Evolutionary conservation across 495 filamentous ascomycete genomes (phyloP), one percentile per base, ranked within the genome.

Genomic region (Bacidia rubella): DNA sequence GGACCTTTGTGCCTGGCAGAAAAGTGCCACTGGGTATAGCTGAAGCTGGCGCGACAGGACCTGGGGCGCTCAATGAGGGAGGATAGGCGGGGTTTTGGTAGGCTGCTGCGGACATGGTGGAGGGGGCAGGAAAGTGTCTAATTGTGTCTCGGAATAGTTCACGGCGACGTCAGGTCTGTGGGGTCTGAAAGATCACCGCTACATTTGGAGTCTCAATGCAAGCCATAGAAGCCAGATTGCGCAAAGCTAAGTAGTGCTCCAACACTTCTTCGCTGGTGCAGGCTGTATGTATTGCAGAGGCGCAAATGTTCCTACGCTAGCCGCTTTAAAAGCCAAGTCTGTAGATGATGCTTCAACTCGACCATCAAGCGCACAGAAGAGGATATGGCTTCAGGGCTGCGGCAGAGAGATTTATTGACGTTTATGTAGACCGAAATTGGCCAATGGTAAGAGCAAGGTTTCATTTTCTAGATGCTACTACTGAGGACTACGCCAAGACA

Each of bases 1-100:
- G 89, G 62, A 98, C 89, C 70, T 95, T 93, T 54, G 92, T 98
- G 7, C 90, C 90, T 15, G 93, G 82, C 32, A 81, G 70, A 63
- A 98, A 96, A 38, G 93, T 97, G 50, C 92, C 92, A 39, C 84
- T 78, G 19, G 90, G 92, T 40, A 80, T 77, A 57, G 66, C 72
- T 7, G 77, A 63, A 46, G 70, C 67, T 32, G 66, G 62, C 41
- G 69, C 65, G 39, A 38, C 26, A 2, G 52, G 20, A 39, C 48
- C 46, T 4, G 57, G 49, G 20, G 54, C 59, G 42, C 57, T 52
- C 9, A 51, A 25, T 41, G 57, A 25, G 21, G 58, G 27, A n/a
- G 57, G 47, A 26, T 58, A 60, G 42, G 46, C 26, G 23, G 55
- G 52, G 22, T 46, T 49, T 23, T 58, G 60, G 43, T 53, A 62